Percentiles rank a stretch among this genome's conserved stretches.
Conservation (phyloP, 352 stramenopile species). For the Pythium brachiatum region DNA sequence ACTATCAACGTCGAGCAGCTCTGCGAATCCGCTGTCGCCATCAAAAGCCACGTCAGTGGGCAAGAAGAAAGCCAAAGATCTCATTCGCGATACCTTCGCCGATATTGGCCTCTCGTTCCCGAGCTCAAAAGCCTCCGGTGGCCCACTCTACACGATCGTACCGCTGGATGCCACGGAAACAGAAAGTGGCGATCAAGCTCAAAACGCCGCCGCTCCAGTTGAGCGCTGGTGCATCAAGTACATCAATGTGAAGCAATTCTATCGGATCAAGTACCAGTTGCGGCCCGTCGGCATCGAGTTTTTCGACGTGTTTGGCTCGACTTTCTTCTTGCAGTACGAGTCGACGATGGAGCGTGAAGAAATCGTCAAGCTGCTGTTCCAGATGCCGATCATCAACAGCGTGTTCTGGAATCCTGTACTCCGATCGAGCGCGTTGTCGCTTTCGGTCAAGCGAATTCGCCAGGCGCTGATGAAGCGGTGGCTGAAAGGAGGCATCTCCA, state of each 20-base stretch:
- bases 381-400: slow-evolving; percentile 81
- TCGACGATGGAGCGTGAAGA: slow-evolving; percentile 51
- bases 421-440: slow-evolving; percentile 50
- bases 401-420: slow-evolving; percentile 78
- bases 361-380: slow-evolving; percentile 64
- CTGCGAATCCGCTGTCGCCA: slow-evolving; percentile 23
- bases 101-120: slow-evolving; percentile 51
- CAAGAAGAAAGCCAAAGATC: slow-evolving; percentile 51
- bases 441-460: slow-evolving; percentile 69
- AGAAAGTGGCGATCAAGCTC: neutral
- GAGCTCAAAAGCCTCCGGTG: slow-evolving; percentile 30
- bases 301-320: slow-evolving; percentile 64
- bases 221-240: slow-evolving; percentile 68
- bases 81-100: slow-evolving; percentile 49
- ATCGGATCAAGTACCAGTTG: slow-evolving; percentile 77
- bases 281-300: slow-evolving; percentile 75
- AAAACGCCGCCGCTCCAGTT: neutral
- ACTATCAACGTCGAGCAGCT: neutral
- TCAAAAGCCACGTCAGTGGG: slow-evolving; percentile 5
- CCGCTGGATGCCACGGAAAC: slow-evolving; percentile 2
- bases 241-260: slow-evolving; percentile 66
- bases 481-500: slow-evolving; percentile 63
- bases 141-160: slow-evolving; percentile 48
- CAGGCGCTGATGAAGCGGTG: slow-evolving; percentile 71
- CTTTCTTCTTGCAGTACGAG: slow-evolving; percentile 76